These are phyloP conservation scores for Starmerella cellae DNA, from an alignment of 805 yeast genomes.

Conservation along the genomic window DNA sequence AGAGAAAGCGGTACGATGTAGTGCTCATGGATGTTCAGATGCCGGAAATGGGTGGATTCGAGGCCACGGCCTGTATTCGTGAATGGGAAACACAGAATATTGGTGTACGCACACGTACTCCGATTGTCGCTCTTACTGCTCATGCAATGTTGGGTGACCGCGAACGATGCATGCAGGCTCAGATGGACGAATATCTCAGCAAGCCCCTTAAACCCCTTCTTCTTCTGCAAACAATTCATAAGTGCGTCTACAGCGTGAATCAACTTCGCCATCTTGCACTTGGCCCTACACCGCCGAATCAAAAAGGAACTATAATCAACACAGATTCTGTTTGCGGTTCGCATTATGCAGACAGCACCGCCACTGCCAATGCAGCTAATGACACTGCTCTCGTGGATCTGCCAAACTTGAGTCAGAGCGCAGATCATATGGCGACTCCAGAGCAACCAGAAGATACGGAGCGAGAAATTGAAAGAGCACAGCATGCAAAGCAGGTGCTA, in stretches of 20 bases:
- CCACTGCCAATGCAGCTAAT: slow-evolving; percentile 23
- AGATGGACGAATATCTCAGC: slow-evolving; percentile 84
- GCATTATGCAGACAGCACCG: slow-evolving; percentile 22
- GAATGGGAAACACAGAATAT: slow-evolving; percentile 76
- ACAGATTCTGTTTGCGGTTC: slow-evolving; percentile 20
- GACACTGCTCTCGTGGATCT: slow-evolving; percentile 14
- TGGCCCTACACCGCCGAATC: slow-evolving; percentile 23
- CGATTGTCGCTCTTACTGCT: slow-evolving; percentile 81
- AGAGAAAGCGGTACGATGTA: slow-evolving; percentile 57
- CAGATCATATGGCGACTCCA: slow-evolving; percentile 16
- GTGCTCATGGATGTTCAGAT: slow-evolving; percentile 87
- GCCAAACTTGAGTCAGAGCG: slow-evolving; percentile 17
- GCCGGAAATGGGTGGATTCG: slow-evolving; percentile 95
- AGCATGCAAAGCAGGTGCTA: slow-evolving; percentile 7
- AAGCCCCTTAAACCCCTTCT: slow-evolving; percentile 78
- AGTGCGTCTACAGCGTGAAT: slow-evolving; percentile 49
- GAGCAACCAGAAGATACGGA: slow-evolving; percentile 11
- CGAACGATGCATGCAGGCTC: slow-evolving; percentile 72
- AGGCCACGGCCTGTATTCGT: slow-evolving; percentile 73
- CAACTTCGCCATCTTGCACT: slow-evolving; percentile 29
- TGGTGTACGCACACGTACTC: slow-evolving; percentile 63
- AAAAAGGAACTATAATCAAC: slow-evolving; percentile 16
- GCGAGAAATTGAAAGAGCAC: slow-evolving; percentile 12
- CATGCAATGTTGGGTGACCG: slow-evolving; percentile 92
- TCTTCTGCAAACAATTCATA: slow-evolving; percentile 70